Percentiles rank a stretch among this genome's conserved stretches.
These are phyloP conservation scores for Fusarium oxysporum DNA, from an alignment of 2,329 filamentous ascomycete genomes.

Conservation along the genomic window DNA sequence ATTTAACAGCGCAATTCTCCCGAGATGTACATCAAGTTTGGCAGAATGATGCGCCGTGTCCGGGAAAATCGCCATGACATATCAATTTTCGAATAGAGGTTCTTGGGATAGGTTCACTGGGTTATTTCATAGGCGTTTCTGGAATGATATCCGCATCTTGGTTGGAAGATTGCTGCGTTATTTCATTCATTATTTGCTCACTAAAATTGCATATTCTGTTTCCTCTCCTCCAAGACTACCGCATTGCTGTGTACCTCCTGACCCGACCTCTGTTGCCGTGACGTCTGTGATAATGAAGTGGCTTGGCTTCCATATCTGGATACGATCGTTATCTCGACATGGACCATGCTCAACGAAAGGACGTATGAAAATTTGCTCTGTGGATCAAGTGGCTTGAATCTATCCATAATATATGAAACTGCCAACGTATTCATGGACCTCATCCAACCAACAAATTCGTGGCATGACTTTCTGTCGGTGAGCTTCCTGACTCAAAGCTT, in stretches of 20 bases:
- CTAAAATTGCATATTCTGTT: not conserved
- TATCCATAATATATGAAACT: not conserved
- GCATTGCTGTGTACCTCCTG: not conserved
- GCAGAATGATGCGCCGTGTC: conserved; percentile 8
- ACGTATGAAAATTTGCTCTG: not conserved
- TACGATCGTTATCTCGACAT: not conserved
- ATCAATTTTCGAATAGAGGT: not conserved
- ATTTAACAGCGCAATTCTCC: conserved; percentile 37
- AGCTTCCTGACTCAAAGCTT: not conserved
- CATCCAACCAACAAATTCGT: not conserved
- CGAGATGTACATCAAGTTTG: conserved; percentile 33
- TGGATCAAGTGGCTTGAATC: conserved; percentile 2
- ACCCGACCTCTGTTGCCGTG: not conserved
- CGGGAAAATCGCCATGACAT: conserved; percentile 2
- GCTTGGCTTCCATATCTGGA: not conserved
- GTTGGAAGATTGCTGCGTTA: not conserved
- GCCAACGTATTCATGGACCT: not conserved
- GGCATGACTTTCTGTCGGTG: conserved; percentile 1
- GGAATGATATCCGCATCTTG: conserved; percentile 25
- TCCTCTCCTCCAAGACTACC: not conserved
- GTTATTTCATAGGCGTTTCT: conserved; percentile 10
- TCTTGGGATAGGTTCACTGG: not conserved
- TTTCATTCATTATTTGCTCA: not conserved
- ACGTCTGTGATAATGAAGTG: not conserved
- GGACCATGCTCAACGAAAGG: not conserved